A percentile compares a stretch with the other conserved stretches of the same genome.
Evolutionary conservation across 1,139 yeast genomes (phyloP).

Genomic region (Debaryomyces sp.): DNA sequence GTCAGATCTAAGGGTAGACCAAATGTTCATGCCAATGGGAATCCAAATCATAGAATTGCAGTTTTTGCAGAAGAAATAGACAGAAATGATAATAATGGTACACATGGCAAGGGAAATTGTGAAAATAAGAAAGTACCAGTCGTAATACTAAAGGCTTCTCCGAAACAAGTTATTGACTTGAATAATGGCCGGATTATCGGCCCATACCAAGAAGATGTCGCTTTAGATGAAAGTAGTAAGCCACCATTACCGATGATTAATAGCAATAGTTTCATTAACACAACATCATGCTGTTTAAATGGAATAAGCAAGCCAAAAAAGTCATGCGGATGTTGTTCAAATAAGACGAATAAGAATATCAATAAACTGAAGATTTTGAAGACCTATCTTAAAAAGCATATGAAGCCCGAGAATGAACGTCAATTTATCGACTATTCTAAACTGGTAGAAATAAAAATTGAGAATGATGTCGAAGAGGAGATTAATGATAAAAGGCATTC

Average conservation of each 20-base stretch:
- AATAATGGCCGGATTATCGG: constrained; percentile 48
- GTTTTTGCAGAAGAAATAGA: constrained; percentile 55
- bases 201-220: constrained; percentile 32
- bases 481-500: not conserved
- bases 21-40: constrained; percentile 46
- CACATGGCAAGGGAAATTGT: constrained; percentile 13
- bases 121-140: constrained; percentile 30
- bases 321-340: constrained; percentile 37
- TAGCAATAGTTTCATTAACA: constrained; percentile 39
- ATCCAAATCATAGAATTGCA: constrained; percentile 56
- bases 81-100: constrained; percentile 12
- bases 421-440: constrained; percentile 10
- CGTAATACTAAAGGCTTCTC: constrained; percentile 48
- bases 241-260: constrained; percentile 30
- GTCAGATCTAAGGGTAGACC: constrained; percentile 93
- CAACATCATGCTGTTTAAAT: constrained; percentile 37
- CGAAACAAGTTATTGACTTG: constrained; percentile 54
- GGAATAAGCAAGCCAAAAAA: constrained; percentile 24
- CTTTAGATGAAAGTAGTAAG: constrained; percentile 14
- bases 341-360: constrained; percentile 22
- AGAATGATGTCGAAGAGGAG: not conserved
- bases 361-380: constrained; percentile 42
- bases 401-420: constrained; percentile 13
- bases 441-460: constrained; percentile 1
- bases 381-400: constrained; percentile 33